Evolutionary conservation across 768 basidiomycete genomes (phyloP).

Genomic region (Hydnum rufescens): DNA sequence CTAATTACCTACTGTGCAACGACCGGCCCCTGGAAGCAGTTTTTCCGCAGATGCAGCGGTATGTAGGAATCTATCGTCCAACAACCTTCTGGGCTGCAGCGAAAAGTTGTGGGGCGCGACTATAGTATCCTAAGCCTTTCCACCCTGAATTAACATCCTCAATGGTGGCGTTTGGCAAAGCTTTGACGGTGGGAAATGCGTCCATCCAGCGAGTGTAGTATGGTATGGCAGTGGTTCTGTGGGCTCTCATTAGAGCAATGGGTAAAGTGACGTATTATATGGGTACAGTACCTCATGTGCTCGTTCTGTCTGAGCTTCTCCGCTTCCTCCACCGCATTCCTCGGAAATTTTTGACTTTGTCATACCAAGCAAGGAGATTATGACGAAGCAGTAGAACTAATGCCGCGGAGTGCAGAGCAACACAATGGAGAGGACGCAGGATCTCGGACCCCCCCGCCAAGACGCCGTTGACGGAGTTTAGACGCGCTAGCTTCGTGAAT

Average conservation of each 20-base stretch:
- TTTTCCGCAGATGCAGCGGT: slow-evolving; percentile 67
- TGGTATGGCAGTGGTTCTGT: slow-evolving; percentile 56
- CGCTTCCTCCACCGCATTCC: slow-evolving; percentile 85
- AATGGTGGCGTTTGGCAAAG: slow-evolving; percentile 56
- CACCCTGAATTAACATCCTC: slow-evolving; percentile 79
- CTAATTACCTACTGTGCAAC: slow-evolving; percentile 71
- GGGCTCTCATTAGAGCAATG: neutral
- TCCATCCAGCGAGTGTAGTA: slow-evolving; percentile 83
- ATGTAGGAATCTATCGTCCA: slow-evolving; percentile 51
- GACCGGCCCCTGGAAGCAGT: slow-evolving; percentile 68
- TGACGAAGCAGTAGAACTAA: slow-evolving; percentile 11
- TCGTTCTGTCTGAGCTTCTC: slow-evolving; percentile 52
- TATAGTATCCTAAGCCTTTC: slow-evolving; percentile 88
- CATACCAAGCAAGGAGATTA: slow-evolving; percentile 41
- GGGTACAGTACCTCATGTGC: slow-evolving; percentile 61
- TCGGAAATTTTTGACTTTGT: slow-evolving; percentile 37
- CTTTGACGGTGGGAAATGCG: slow-evolving; percentile 61
- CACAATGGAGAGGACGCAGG: neutral
- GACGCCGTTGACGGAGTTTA: no score
- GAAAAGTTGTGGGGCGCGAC: slow-evolving; percentile 63
- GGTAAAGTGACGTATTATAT: neutral
- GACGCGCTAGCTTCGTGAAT: no score
- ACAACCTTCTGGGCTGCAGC: slow-evolving; percentile 65
- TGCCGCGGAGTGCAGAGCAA: neutral
- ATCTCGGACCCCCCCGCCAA: no score